Evolutionary conservation across 2,329 filamentous ascomycete genomes (phyloP).

Genomic region (Fusarium mundagurra): DNA sequence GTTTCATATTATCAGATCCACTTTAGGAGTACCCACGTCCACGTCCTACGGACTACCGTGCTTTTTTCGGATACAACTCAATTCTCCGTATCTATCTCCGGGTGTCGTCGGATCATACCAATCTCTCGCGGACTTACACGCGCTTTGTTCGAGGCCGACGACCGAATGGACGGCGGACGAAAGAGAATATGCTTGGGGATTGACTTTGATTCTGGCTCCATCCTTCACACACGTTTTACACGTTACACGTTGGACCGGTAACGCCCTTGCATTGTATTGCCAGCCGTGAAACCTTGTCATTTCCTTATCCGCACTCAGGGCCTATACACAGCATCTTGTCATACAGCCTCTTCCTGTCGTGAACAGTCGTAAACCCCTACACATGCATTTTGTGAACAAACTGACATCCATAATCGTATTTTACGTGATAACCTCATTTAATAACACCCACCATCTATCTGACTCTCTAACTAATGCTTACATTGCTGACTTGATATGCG

Average conservation of each 20-base stretch:
- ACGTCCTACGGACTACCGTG: background rate
- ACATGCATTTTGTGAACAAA: background rate
- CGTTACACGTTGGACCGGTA: conserved; percentile 3
- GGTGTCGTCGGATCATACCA: background rate
- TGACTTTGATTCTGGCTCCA: background rate
- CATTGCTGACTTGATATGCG: background rate
- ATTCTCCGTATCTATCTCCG: conserved; percentile 24
- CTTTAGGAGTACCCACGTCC: background rate
- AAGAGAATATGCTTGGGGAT: background rate
- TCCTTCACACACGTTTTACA: background rate
- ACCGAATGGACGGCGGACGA: background rate
- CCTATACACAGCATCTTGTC: conserved; percentile 2
- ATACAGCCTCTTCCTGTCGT: background rate
- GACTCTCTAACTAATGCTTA: conserved; percentile 1
- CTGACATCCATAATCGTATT: background rate
- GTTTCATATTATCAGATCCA: background rate
- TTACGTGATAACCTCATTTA: conserved; percentile 26
- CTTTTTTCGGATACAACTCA: conserved; percentile 17
- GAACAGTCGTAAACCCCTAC: background rate
- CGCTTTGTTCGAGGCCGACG: conserved; percentile 4
- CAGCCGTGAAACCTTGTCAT: conserved; percentile 8
- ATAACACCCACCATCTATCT: conserved; percentile 12
- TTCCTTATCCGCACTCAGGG: background rate
- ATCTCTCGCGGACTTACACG: background rate
- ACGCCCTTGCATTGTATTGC: conserved; percentile 12